Evolutionary conservation across 1,284 basidiomycete species (phyloP).

Genomic region (Cryptococcus wingfieldii): DNA sequence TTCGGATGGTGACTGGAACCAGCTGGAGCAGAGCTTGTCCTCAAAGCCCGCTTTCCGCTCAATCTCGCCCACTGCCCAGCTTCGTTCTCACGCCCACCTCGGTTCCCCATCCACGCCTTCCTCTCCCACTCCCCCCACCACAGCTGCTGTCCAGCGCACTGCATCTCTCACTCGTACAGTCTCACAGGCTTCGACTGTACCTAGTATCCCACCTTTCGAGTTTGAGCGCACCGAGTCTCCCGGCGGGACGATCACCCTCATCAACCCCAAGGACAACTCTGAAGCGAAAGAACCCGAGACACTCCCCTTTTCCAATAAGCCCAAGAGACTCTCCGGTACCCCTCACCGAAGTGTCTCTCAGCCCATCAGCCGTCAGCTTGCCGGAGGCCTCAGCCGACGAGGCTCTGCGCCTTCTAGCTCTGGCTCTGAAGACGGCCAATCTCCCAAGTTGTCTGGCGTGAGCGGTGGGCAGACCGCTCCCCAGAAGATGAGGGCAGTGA

Average conservation of each 20-base stretch:
- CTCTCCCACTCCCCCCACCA: not conserved
- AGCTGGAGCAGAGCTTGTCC: constrained; percentile 30
- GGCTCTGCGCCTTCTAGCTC: constrained; percentile 14
- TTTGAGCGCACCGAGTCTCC: constrained; percentile 60
- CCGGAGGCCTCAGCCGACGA: constrained; percentile 14
- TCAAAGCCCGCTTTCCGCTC: constrained; percentile 40
- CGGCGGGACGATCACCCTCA: constrained; percentile 46
- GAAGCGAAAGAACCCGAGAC: constrained; percentile 17
- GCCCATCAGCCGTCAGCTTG: constrained; percentile 19
- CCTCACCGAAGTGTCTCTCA: constrained; percentile 18
- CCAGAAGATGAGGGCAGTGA: not conserved
- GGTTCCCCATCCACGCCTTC: not conserved
- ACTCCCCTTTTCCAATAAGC: constrained; percentile 12
- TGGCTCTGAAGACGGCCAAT: not conserved
- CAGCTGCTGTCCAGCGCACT: not conserved
- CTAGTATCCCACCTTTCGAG: constrained; percentile 37
- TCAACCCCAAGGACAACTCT: constrained; percentile 10
- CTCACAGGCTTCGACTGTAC: constrained; percentile 12
- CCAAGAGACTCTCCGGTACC: not conserved
- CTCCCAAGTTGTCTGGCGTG: no score
- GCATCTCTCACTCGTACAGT: not conserved
- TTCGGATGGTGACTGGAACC: constrained; percentile 35
- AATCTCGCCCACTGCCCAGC: constrained; percentile 38
- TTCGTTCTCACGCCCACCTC: constrained; percentile 33
- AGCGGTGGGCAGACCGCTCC: no score